Evolutionary conservation across 106 monocot species (phyloP).

Genomic region (Posidonia australis): DNA sequence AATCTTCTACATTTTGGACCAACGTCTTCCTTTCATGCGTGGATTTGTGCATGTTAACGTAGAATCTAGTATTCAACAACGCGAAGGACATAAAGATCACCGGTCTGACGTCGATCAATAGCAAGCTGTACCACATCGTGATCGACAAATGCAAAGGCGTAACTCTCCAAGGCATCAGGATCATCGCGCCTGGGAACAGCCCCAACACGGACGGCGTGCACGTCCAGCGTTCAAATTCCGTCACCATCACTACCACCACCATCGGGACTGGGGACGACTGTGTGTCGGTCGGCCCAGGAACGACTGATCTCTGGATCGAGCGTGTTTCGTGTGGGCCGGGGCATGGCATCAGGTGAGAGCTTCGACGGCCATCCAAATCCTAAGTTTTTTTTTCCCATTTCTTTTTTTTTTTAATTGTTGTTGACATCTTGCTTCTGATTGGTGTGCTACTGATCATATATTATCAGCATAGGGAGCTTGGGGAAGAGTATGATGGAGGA

Average conservation of each 20-base stretch:
- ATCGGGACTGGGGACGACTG: constrained; percentile 50
- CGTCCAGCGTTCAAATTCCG: constrained; percentile 18
- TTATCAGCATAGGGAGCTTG: constrained; percentile 36
- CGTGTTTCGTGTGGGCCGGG: constrained; percentile 29
- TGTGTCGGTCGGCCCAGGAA: constrained; percentile 35
- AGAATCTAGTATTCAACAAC: neutral
- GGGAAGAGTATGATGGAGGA: constrained; percentile 13
- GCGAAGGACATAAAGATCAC: constrained; percentile 6
- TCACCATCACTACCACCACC: constrained; percentile 15
- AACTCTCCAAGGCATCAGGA: constrained; percentile 7
- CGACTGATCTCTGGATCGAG: constrained; percentile 24
- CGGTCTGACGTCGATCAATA: constrained; percentile 24
- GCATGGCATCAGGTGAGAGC: constrained; percentile 25
- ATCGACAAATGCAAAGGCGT: constrained; percentile 21
- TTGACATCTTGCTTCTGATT: neutral
- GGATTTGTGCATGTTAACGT: neutral
- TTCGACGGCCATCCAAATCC: no score
- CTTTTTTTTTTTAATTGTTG: neutral
- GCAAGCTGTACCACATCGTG: constrained; percentile 30
- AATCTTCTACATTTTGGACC: no score
- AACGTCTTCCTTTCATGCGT: neutral
- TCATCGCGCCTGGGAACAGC: constrained; percentile 30
- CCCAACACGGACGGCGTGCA: constrained; percentile 57
- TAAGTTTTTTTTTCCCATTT: no score
- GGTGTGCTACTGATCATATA: neutral